Evolutionary conservation across 305 asterid genomes (phyloP).

Genomic region (Fraxinus paxiana): DNA sequence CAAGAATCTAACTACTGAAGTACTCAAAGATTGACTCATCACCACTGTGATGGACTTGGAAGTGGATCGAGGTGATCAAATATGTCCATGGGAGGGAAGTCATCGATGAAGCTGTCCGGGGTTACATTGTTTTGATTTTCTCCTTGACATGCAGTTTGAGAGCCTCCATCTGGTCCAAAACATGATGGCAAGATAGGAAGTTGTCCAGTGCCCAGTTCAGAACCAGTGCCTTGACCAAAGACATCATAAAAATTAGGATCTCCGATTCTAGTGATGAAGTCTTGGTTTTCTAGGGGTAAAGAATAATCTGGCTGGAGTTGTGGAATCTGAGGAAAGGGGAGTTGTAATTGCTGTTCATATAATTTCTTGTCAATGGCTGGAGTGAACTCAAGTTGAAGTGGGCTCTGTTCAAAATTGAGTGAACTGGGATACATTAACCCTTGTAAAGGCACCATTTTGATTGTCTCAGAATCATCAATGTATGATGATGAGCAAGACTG

Average conservation of each 20-base stretch:
- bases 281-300: constrained; percentile 39
- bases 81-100: constrained; percentile 62
- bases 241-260: constrained; percentile 41
- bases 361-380: constrained; percentile 27
- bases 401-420: constrained; percentile 33
- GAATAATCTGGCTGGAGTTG: constrained; percentile 35
- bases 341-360: constrained; percentile 24
- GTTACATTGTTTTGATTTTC: constrained; percentile 11
- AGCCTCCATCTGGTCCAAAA: constrained; percentile 27
- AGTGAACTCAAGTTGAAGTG: constrained; percentile 25
- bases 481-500: constrained; percentile 7
- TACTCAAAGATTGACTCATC: constrained; percentile 11
- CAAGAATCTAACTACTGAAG: not conserved
- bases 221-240: constrained; percentile 33
- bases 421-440: constrained; percentile 32
- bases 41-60: constrained; percentile 73
- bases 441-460: constrained; percentile 36
- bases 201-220: constrained; percentile 32
- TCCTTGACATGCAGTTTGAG: not conserved
- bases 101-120: constrained; percentile 51
- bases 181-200: constrained; percentile 33
- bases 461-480: constrained; percentile 9
- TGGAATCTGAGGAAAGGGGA: constrained; percentile 37
- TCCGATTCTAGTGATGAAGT: constrained; percentile 33
- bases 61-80: constrained; percentile 59